phyloP scores from a whole-genome alignment of 2,329 filamentous ascomycete genomes.

The Colletotrichum sp. region DNA sequence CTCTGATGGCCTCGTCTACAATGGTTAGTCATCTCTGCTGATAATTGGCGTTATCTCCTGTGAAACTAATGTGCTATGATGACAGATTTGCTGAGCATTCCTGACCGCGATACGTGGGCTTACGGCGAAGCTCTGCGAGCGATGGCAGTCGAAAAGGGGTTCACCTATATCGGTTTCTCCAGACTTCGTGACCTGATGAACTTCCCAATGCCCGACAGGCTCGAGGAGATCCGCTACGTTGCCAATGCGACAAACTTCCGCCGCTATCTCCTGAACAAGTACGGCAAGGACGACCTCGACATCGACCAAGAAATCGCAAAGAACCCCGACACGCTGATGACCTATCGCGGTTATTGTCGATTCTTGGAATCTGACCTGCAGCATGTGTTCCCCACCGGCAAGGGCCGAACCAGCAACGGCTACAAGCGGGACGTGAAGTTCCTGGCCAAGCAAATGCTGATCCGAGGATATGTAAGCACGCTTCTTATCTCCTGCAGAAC shows the following conservation, averaged over 20 bases:
- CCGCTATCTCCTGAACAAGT: background rate
- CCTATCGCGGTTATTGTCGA: background rate
- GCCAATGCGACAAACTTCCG: background rate
- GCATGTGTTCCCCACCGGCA: background rate
- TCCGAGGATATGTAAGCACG: background rate
- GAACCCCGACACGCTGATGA: background rate
- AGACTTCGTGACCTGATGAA: background rate
- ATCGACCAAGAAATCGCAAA: background rate
- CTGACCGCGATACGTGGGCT: background rate
- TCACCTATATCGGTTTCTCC: background rate
- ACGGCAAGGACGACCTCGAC: background rate
- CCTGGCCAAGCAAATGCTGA: background rate
- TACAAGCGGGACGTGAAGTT: background rate
- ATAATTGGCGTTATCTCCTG: background rate
- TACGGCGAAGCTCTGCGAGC: background rate
- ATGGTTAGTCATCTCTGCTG: fast-evolving
- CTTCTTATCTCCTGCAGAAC: background rate
- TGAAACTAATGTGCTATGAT: background rate
- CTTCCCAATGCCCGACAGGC: background rate
- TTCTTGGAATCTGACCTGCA: background rate
- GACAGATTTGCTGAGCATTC: background rate
- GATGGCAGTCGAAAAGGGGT: background rate
- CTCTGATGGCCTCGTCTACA: background rate
- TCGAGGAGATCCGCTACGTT: background rate
- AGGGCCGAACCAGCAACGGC: background rate